A percentile compares a stretch with the other conserved stretches of the same genome.
These are phyloP conservation scores for Fonsecaea erecta DNA, from an alignment of 2,329 filamentous ascomycete species.

Conservation along the genomic window DNA sequence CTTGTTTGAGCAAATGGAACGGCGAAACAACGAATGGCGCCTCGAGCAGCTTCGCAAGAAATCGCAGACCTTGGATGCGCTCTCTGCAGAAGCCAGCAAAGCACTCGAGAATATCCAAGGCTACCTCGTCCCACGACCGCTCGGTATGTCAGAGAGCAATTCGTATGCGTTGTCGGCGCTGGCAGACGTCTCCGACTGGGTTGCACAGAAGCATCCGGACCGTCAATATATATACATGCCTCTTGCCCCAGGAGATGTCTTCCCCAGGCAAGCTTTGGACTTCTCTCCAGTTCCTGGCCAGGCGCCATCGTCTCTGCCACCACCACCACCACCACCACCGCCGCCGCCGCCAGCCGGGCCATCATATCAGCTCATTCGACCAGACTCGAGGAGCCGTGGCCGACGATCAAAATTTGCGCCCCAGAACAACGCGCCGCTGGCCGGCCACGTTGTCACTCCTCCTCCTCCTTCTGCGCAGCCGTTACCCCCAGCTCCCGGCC, in stretches of 20 bases:
- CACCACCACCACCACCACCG: conserved; percentile 9
- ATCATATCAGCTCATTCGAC: conserved; percentile 8
- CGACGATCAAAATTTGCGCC: conserved; percentile 14
- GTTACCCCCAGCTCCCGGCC: not conserved
- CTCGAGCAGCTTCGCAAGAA: conserved; percentile 23
- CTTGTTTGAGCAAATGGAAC: conserved; percentile 31
- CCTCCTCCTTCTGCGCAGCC: conserved; percentile 9
- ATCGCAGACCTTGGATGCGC: conserved; percentile 29
- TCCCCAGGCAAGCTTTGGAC: conserved; percentile 19
- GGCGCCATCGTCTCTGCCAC: not conserved
- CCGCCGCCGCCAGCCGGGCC: conserved; percentile 3
- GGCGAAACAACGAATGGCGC: conserved; percentile 28
- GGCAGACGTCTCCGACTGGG: conserved; percentile 36
- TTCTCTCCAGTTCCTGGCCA: conserved; percentile 23
- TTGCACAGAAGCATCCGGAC: conserved; percentile 22
- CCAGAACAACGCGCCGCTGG: not conserved
- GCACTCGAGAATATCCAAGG: conserved; percentile 30
- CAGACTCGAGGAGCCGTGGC: conserved; percentile 10
- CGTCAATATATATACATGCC: conserved; percentile 27
- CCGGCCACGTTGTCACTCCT: conserved; percentile 2
- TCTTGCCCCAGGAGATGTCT: conserved; percentile 26
- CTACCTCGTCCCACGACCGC: conserved; percentile 23
- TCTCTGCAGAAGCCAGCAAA: conserved; percentile 30
- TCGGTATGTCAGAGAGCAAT: conserved; percentile 19
- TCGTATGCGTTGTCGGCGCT: conserved; percentile 35